These are phyloP conservation scores for Cryptosporidium canis DNA, from an alignment of 169 alveolate species.

Conservation along the genomic window DNA sequence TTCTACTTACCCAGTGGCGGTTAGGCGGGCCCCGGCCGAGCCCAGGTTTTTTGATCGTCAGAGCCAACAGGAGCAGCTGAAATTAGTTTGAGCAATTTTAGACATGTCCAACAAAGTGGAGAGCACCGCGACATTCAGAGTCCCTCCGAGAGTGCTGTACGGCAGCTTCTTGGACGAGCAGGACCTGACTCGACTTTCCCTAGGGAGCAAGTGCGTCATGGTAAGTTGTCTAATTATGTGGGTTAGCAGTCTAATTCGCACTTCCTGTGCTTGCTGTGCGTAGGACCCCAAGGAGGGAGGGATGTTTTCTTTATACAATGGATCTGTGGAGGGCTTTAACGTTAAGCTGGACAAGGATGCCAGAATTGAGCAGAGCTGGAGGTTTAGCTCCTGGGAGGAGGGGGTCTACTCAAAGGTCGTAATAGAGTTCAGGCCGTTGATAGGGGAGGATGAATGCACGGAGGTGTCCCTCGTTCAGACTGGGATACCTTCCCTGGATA, in stretches of 20 bases:
- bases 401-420: constrained; percentile 56
- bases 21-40: not conserved
- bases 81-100: not conserved
- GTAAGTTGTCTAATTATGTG: constrained; percentile 24
- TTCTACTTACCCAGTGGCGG: not conserved
- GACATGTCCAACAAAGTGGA: not conserved
- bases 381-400: constrained; percentile 58
- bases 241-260: not conserved
- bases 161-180: constrained; percentile 19
- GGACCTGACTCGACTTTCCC: constrained; percentile 54
- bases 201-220: constrained; percentile 60
- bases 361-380: constrained; percentile 55
- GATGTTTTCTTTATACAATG: constrained; percentile 36
- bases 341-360: not conserved
- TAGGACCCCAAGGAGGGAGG: constrained; percentile 67
- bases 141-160: constrained; percentile 59
- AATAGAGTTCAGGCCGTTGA: constrained; percentile 40
- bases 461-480: constrained; percentile 27
- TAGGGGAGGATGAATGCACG: constrained; percentile 63
- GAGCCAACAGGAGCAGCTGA: too few species aligned
- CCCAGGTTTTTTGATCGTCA: not conserved
- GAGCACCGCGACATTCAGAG: constrained; percentile 48
- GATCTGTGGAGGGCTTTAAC: constrained; percentile 50
- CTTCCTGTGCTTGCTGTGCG: not conserved
- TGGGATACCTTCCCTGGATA: constrained; percentile 52